Conservation (phyloP, 768 basidiomycete species). For the Leccinum sublutescens region DNA sequence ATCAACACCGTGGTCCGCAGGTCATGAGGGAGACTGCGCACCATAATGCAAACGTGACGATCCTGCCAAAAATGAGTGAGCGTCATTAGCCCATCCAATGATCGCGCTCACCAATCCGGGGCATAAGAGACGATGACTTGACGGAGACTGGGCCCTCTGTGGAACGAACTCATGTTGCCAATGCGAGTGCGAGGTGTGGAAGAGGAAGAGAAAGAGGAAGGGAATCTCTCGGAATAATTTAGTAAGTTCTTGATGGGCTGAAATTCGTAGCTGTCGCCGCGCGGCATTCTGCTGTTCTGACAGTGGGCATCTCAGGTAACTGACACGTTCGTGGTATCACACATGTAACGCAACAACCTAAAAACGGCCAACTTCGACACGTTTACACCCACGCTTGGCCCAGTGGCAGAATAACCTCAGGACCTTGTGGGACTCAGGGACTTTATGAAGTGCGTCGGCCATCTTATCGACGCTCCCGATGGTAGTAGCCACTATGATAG, state of each 20-base stretch:
- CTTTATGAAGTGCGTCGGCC: too few relatives aligned
- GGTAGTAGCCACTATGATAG: too few relatives aligned
- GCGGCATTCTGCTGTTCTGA: neutral
- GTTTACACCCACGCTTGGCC: too few relatives aligned
- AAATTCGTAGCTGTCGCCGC: neutral
- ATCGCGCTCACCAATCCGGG: constrained; percentile 66
- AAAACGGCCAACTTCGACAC: too few relatives aligned
- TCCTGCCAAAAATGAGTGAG: constrained; percentile 42
- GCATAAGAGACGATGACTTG: constrained; percentile 50
- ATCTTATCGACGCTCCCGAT: too few relatives aligned
- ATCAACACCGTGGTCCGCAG: neutral
- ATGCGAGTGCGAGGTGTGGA: neutral
- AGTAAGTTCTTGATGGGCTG: neutral
- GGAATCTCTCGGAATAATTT: too few relatives aligned
- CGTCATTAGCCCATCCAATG: neutral
- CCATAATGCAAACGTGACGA: constrained; percentile 62
- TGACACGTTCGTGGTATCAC: neutral
- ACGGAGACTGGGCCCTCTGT: constrained; percentile 17
- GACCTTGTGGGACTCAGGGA: too few relatives aligned
- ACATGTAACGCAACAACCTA: too few relatives aligned
- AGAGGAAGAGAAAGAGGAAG: constrained; percentile 1
- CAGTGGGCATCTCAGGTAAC: neutral
- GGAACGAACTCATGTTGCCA: constrained; percentile 10
- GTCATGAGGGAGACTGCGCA: constrained; percentile 33
- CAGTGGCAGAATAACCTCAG: too few relatives aligned